phyloP scores from a whole-genome alignment of 345 rosid species.

The Reutealis trisperma region DNA sequence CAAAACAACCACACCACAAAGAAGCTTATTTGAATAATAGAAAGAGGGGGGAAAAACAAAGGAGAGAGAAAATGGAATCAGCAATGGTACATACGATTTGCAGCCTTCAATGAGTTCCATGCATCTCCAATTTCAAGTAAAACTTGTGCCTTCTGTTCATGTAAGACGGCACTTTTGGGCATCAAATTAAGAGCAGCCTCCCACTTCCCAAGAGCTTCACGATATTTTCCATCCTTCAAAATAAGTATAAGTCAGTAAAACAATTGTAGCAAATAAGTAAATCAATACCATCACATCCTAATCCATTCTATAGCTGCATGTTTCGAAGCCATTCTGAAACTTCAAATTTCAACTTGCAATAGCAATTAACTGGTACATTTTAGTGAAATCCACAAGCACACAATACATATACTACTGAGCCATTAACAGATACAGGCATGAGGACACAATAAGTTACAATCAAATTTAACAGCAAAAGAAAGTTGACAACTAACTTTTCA shows the following conservation, averaged over 20 bases:
- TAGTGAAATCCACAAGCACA: not conserved
- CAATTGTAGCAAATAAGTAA: not conserved
- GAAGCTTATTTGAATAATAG: not conserved
- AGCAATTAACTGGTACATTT: not conserved
- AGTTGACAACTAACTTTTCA: not conserved
- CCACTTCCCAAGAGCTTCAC: conserved; percentile 91
- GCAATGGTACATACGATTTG: conserved; percentile 48
- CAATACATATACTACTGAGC: not conserved
- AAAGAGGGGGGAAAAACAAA: not conserved
- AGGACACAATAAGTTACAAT: not conserved
- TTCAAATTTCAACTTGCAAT: not conserved
- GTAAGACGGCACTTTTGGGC: conserved; percentile 65
- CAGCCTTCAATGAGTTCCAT: conserved; percentile 81
- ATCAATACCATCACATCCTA: not conserved
- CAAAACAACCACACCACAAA: conserved; percentile 1
- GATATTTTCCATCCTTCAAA: conserved; percentile 74
- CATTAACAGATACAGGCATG: not conserved
- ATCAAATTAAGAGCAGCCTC: conserved; percentile 73
- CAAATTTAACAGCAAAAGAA: not conserved
- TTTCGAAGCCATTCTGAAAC: not conserved
- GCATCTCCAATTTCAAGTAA: conserved; percentile 88
- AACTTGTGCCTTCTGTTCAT: conserved; percentile 91
- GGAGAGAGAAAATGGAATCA: not conserved
- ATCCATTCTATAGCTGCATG: not conserved
- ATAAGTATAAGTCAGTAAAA: not conserved